Conservation (phyloP, 2,329 filamentous ascomycete genomes). For the Cytospora paraplurivora region DNA sequence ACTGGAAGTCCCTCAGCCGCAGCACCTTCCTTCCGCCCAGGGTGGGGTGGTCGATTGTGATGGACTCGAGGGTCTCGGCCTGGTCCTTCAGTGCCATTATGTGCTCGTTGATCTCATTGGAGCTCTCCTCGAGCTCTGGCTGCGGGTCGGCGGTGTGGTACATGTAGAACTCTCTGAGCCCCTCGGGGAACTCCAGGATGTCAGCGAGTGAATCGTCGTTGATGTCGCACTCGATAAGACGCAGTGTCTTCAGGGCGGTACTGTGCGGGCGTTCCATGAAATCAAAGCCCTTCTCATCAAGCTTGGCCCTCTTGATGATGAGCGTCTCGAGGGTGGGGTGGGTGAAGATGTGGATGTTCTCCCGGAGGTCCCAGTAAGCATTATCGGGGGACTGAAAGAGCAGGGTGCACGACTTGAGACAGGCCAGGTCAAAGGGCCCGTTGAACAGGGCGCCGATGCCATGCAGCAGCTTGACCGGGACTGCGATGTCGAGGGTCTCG, state of each 20-base stretch:
- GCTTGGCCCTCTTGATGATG: slow-evolving; percentile 46
- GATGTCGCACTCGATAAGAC: slow-evolving; percentile 54
- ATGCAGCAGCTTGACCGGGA: slow-evolving; percentile 46
- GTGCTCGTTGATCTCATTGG: slow-evolving; percentile 50
- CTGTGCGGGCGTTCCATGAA: slow-evolving; percentile 50
- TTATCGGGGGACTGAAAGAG: slow-evolving; percentile 49
- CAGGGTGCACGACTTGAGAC: slow-evolving; percentile 48
- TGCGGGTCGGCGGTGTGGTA: slow-evolving; percentile 44
- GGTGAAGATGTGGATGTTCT: slow-evolving; percentile 55
- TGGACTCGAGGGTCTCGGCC: slow-evolving; percentile 45
- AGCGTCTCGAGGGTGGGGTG: slow-evolving; percentile 52
- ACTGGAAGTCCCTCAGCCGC: slow-evolving; percentile 47
- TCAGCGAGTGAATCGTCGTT: slow-evolving; percentile 47
- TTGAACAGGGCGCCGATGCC: slow-evolving; percentile 54
- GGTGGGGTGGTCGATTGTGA: slow-evolving; percentile 48
- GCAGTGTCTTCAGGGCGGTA: slow-evolving; percentile 46
- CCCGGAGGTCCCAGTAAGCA: slow-evolving; percentile 53
- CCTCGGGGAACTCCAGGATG: slow-evolving; percentile 47
- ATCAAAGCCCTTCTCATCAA: slow-evolving; percentile 52
- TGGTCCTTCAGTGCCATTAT: slow-evolving; percentile 47
- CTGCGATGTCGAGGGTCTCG: slow-evolving; percentile 48
- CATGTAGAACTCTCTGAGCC: slow-evolving; percentile 50
- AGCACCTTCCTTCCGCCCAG: slow-evolving; percentile 45
- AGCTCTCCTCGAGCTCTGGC: slow-evolving; percentile 50
- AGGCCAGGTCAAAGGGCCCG: slow-evolving; percentile 53